Evolutionary conservation across 768 basidiomycete genomes (phyloP), one percentile per base, ranked within the genome.

Genomic region (Boletellus ananiceps): DNA sequence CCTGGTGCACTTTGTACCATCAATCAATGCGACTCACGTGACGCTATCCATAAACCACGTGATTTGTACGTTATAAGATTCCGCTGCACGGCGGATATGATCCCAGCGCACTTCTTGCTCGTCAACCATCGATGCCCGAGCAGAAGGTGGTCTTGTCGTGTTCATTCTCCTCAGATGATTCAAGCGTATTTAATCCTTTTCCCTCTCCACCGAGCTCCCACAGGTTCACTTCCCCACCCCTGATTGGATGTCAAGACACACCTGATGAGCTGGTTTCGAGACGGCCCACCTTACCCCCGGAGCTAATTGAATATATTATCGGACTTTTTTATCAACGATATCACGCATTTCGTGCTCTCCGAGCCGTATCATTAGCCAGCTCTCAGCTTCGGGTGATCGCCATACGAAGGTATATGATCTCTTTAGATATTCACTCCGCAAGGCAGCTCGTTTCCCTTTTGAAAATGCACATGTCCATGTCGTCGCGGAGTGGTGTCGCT

Each of bases 301-400:
- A 72, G 44, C 43, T 72, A 11, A 42, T 66, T 0, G 69, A 70
- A 37, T 51, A 57, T 41, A 63, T 72, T 36, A 60, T 61, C 50
- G 47, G 52, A 23, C 51, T 67, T 7, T 61, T 58, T 27, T 46
- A 60, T 37, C 47, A 7, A 36, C 49, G 41, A 18, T 53, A 57
- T 39, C 52, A 44, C 5, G 56, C 60, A 21, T 75, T 75, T 49
- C 53, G 53, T 29, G 57, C 61, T 29, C 71, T 81, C 36, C 57
- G 57, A 8, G 56, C 75, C 8, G 64, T 77, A 32, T 71, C 73
- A 15, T 62, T 74, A 23, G 71, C 70, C 16, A 80, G 72, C 8
- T 67, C 59, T 16, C 60, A 59, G 23, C 65, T 81, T 56, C 71
- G 81, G 27, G 60, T 61, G 27, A 64, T 81, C 31, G 63, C 69